phyloP scores from a whole-genome alignment of 768 basidiomycete species.

The Candolleomyces efflorescens region DNA sequence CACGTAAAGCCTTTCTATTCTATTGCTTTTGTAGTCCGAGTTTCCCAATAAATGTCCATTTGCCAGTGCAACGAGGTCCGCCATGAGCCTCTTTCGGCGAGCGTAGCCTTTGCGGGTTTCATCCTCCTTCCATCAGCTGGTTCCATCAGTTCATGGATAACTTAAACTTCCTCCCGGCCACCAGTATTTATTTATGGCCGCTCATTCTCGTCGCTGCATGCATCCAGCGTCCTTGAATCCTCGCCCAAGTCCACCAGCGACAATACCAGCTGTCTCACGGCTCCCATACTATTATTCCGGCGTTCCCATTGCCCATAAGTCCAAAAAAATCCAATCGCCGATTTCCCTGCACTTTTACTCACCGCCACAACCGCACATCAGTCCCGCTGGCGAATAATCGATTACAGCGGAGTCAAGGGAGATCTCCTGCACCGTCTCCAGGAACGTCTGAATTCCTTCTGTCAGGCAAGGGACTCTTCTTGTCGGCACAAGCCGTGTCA shows the following conservation, averaged over 20 bases:
- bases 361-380: background rate
- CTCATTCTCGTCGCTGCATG: too few relatives aligned
- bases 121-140: background rate
- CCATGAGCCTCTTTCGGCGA: background rate
- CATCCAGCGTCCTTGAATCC: too few relatives aligned
- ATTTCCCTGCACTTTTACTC: background rate
- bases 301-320: background rate
- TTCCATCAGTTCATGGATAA: background rate
- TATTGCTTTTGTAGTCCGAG: background rate
- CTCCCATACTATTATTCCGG: background rate
- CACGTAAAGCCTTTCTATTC: background rate
- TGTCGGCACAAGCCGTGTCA: slow-evolving; percentile 1
- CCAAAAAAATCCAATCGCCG: background rate
- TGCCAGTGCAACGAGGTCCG: background rate
- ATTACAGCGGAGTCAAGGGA: slow-evolving; percentile 7
- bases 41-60: background rate
- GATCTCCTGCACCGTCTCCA: slow-evolving; percentile 2
- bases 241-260: too few relatives aligned
- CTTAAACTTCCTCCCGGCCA: background rate
- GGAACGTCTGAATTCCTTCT: slow-evolving; percentile 8
- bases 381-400: slow-evolving; percentile 1
- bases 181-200: background rate
- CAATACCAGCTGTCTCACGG: background rate
- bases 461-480: slow-evolving; percentile 6
- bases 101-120: background rate